Evolutionary conservation across 192 early-diverging fungal species (phyloP).

Genomic region (Backusella circina): DNA sequence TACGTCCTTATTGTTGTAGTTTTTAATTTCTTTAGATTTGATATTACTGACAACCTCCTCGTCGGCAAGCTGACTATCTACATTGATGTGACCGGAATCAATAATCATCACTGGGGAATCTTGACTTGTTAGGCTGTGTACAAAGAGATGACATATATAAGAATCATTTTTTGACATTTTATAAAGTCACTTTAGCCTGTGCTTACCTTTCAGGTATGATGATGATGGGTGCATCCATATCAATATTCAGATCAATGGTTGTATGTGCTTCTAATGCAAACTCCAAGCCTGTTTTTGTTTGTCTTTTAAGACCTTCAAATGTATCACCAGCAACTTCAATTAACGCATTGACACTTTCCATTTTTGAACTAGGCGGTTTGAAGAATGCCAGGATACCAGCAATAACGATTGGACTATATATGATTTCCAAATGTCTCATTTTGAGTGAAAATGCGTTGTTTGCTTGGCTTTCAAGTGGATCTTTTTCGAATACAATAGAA

Average conservation of each 20-base stretch:
- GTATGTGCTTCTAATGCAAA: conserved; percentile 75
- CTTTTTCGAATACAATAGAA: conserved; percentile 58
- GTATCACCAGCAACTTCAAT: conserved; percentile 67
- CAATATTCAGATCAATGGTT: conserved; percentile 71
- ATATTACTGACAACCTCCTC: conserved; percentile 54
- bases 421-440: conserved; percentile 75
- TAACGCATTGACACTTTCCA: conserved; percentile 57
- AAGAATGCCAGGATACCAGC: conserved; percentile 69
- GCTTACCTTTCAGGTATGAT: conserved; percentile 58
- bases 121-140: conserved; percentile 35
- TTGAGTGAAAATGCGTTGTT: conserved; percentile 67
- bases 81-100: conserved; percentile 77
- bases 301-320: conserved; percentile 65
- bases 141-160: not conserved
- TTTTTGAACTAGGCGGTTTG: conserved; percentile 57
- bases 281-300: conserved; percentile 76
- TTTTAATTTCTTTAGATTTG: conserved; percentile 54
- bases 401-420: conserved; percentile 69
- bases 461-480: conserved; percentile 70
- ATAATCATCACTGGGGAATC: conserved; percentile 63
- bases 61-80: conserved; percentile 70
- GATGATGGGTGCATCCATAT: conserved; percentile 85
- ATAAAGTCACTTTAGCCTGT: too few relatives aligned
- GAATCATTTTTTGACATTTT: not conserved
- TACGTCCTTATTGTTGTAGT: conserved; percentile 53